These are phyloP conservation scores for Chloromonas sp. DNA, from an alignment of 163 green algal species.

Conservation along the genomic window DNA sequence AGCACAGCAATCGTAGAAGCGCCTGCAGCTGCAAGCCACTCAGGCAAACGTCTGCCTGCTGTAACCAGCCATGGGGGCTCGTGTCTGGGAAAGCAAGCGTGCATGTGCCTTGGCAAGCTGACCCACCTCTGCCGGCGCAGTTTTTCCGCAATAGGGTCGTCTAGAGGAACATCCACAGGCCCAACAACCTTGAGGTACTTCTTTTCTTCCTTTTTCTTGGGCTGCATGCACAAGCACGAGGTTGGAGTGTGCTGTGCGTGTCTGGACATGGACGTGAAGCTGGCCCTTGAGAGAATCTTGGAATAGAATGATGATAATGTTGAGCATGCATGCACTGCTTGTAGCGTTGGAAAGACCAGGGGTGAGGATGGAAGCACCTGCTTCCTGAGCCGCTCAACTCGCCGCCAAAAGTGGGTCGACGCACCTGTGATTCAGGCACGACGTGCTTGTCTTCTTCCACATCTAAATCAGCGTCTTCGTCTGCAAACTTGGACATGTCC, in stretches of 20 bases:
- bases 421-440: slow-evolving; percentile 30
- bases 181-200: slow-evolving; percentile 54
- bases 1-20: no score
- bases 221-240: slow-evolving; percentile 30
- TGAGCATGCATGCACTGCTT: no score
- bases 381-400: no score
- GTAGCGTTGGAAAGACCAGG: no score
- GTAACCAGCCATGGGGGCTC: no score
- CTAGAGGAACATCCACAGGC: slow-evolving; percentile 56
- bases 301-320: no score
- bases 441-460: slow-evolving; percentile 42
- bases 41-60: no score
- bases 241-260: neutral
- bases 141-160: slow-evolving; percentile 76
- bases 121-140: slow-evolving; percentile 58
- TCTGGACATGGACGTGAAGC: neutral
- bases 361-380: neutral
- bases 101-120: no score
- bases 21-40: no score
- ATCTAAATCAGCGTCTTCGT: slow-evolving; percentile 66
- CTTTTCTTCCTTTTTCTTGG: slow-evolving; percentile 65
- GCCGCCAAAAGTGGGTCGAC: neutral
- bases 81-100: no score
- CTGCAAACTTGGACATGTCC: slow-evolving; percentile 65
- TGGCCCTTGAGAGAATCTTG: neutral